phyloP scores from a whole-genome alignment of 192 early-diverging fungal genomes.

The Thoreauomyces humboldtii region DNA sequence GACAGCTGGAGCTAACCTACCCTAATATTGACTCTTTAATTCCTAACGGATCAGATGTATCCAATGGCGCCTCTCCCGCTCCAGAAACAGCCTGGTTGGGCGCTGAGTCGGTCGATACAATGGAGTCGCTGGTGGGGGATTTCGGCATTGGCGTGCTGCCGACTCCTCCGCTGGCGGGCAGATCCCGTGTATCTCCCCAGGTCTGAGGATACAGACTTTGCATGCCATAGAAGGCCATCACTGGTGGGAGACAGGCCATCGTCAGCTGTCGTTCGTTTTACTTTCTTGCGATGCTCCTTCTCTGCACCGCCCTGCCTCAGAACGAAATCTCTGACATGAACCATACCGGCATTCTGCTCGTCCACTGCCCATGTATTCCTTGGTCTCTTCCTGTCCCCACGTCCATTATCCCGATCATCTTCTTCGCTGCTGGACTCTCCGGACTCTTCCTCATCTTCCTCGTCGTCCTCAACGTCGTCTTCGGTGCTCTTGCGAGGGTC shows the following conservation, averaged over 20 bases:
- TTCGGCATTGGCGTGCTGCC: background rate
- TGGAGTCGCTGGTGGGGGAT: background rate
- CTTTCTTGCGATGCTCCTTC: background rate
- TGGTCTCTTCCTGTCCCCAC: background rate
- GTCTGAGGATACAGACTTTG: constrained; percentile 35
- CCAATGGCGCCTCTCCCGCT: constrained; percentile 18
- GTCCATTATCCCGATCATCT: constrained; percentile 13
- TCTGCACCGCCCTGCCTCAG: too few species aligned
- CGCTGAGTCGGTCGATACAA: background rate
- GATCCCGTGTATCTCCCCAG: constrained; percentile 34
- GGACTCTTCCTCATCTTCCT: background rate
- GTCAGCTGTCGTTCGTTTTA: background rate
- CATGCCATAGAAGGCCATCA: constrained; percentile 44
- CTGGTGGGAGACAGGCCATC: constrained; percentile 14
- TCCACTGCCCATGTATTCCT: constrained; percentile 26
- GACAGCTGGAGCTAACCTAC: too few species aligned
- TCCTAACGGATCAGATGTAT: constrained; percentile 47
- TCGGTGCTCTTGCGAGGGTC: background rate
- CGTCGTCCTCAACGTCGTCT: constrained; percentile 3
- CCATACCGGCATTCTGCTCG: constrained; percentile 28
- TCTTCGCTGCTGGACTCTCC: background rate
- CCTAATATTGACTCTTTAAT: constrained; percentile 39
- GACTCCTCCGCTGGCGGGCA: background rate
- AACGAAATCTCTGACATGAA: too few species aligned
- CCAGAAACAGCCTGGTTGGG: background rate